Percentiles rank a stretch among this genome's conserved stretches.
Conservation (phyloP, 2,329 filamentous ascomycete genomes). For the Proliferodiscus dingleyae region DNA sequence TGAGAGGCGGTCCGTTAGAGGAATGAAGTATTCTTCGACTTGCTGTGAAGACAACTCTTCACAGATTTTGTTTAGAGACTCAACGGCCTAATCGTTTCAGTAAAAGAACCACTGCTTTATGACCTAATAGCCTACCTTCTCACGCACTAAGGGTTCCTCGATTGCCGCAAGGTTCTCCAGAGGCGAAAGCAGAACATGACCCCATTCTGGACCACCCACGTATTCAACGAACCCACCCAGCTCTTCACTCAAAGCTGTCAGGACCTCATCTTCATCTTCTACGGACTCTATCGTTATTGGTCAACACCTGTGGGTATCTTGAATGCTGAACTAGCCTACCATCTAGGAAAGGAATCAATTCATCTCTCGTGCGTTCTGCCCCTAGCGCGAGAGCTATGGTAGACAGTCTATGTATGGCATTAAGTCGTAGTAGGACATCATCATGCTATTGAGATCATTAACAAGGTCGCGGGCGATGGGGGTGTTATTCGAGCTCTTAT, state of each 20-base stretch:
- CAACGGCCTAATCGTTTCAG: constrained; percentile 67
- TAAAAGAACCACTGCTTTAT: background rate
- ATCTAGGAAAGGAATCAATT: constrained; percentile 98
- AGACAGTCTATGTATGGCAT: constrained; percentile 95
- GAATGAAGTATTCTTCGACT: constrained; percentile 96
- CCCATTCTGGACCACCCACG: constrained; percentile 88
- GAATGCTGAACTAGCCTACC: constrained; percentile 55
- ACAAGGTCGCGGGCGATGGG: constrained; percentile 7
- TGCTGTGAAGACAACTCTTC: constrained; percentile 83
- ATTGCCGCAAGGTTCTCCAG: constrained; percentile 97
- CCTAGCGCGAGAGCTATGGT: constrained; percentile 96
- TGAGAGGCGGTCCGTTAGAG: constrained; percentile 88
- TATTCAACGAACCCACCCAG: constrained; percentile 96
- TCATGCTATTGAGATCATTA: constrained; percentile 65
- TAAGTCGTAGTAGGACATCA: constrained; percentile 94
- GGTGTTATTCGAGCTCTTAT: constrained; percentile 4
- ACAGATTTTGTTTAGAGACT: constrained; percentile 99
- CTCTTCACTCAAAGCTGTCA: constrained; percentile 95
- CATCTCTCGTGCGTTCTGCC: constrained; percentile 92
- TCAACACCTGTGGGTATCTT: constrained; percentile 26
- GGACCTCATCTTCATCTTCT: constrained; percentile 97
- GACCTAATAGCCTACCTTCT: constrained; percentile 65
- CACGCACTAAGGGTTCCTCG: constrained; percentile 93
- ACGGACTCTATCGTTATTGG: constrained; percentile 70
- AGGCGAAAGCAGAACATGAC: constrained; percentile 92